Conservation (phyloP, 208 protist species). For the Leishmania guyanensis region DNA sequence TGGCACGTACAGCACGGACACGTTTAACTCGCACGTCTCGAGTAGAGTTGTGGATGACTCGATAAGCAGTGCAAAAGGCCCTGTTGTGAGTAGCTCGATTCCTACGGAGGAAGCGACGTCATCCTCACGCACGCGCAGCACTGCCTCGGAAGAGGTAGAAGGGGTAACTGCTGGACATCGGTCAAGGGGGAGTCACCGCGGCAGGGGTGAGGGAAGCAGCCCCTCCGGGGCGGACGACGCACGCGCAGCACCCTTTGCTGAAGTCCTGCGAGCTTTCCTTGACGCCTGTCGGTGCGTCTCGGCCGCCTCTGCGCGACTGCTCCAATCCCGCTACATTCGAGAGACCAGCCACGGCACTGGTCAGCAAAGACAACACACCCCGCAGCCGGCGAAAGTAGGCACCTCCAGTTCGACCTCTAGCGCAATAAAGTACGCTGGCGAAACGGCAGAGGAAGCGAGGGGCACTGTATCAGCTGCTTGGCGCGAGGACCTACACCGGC, state of each 20-base stretch:
- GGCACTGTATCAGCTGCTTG: not conserved
- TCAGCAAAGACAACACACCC: not conserved
- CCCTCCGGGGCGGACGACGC: not conserved
- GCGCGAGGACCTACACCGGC: slow-evolving; percentile 21
- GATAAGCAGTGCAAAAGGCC: not conserved
- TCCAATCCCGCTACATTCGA: not conserved
- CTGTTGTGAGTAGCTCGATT: not conserved
- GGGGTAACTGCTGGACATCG: not conserved
- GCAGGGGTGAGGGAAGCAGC: not conserved
- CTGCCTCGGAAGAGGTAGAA: not conserved
- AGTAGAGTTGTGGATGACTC: too few species aligned
- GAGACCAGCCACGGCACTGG: not conserved
- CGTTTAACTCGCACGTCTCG: slow-evolving; percentile 11
- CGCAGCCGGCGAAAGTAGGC: not conserved
- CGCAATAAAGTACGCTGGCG: not conserved
- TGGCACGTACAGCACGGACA: slow-evolving; percentile 12
- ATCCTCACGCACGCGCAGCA: not conserved
- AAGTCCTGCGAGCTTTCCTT: slow-evolving; percentile 40
- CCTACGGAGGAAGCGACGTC: slow-evolving; percentile 4
- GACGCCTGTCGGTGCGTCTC: slow-evolving; percentile 37
- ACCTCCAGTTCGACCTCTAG: too few species aligned
- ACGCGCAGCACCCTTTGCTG: slow-evolving; percentile 14
- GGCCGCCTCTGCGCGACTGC: slow-evolving; percentile 4
- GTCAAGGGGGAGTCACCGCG: not conserved
- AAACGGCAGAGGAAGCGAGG: not conserved